These are phyloP conservation scores for Spathaspora sp. DNA, from an alignment of 1,139 yeast genomes.

Conservation along the genomic window DNA sequence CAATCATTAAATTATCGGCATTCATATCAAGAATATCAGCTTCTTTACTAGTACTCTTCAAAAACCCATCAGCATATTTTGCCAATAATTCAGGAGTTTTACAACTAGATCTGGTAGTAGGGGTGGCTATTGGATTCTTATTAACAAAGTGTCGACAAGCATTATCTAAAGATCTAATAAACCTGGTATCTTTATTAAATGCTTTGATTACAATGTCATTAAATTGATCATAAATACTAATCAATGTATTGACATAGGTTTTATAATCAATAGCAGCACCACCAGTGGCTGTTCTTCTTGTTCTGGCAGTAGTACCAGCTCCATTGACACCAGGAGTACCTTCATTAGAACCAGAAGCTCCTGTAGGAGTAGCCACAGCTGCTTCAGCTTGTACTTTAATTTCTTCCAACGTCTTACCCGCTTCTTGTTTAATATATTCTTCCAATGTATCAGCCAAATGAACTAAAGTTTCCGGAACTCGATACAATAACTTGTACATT, in stretches of 20 bases:
- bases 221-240: constrained; percentile 68
- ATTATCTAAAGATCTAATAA: constrained; percentile 84
- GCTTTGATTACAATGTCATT: constrained; percentile 66
- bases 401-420: constrained; percentile 65
- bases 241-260: constrained; percentile 73
- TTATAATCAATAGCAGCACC: constrained; percentile 62
- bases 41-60: constrained; percentile 74
- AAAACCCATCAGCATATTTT: constrained; percentile 78
- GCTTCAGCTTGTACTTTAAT: constrained; percentile 51
- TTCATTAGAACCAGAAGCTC: not conserved
- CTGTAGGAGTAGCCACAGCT: constrained; percentile 23
- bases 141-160: constrained; percentile 89
- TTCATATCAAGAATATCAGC: constrained; percentile 72
- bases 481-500: constrained; percentile 71
- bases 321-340: constrained; percentile 3
- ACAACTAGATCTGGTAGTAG: constrained; percentile 47
- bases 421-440: constrained; percentile 71
- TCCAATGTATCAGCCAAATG: constrained; percentile 79
- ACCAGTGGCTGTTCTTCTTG: constrained; percentile 22
- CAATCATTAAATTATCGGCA: constrained; percentile 78
- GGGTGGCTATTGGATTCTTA: constrained; percentile 75
- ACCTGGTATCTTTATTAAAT: constrained; percentile 72
- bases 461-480: constrained; percentile 71
- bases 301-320: constrained; percentile 17
- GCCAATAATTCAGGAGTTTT: constrained; percentile 92